These are phyloP conservation scores for Combretum micranthum DNA, from an alignment of 345 rosid genomes.

Conservation along the genomic window DNA sequence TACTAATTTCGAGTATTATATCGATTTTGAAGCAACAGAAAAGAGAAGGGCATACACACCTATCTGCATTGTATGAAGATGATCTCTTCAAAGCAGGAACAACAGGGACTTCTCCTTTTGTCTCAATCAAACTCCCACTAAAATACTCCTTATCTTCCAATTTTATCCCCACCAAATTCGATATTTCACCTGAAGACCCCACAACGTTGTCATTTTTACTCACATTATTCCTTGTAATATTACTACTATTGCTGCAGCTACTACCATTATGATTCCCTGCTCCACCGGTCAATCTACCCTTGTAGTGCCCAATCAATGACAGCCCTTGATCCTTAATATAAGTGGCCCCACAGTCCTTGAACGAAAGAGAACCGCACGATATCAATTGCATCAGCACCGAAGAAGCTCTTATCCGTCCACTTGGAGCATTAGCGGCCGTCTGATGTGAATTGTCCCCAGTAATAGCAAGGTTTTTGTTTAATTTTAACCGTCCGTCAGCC, in stretches of 20 bases:
- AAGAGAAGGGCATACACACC: slow-evolving; percentile 26
- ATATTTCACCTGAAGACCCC: slow-evolving; percentile 27
- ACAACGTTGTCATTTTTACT: too few species aligned
- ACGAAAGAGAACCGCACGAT: slow-evolving; percentile 84
- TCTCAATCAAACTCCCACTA: slow-evolving; percentile 92
- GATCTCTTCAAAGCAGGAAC: slow-evolving; percentile 62
- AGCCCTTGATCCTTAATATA: slow-evolving; percentile 57
- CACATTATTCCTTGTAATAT: too few species aligned
- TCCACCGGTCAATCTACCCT: slow-evolving; percentile 45
- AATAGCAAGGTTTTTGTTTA: slow-evolving; percentile 18
- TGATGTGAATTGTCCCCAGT: slow-evolving; percentile 29
- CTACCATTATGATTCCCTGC: slow-evolving; percentile 17
- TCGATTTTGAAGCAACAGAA: neutral
- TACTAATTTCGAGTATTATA: too few species aligned
- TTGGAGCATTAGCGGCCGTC: slow-evolving; percentile 35
- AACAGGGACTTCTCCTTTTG: slow-evolving; percentile 24
- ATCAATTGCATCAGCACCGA: slow-evolving; percentile 88
- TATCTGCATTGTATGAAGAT: slow-evolving; percentile 72
- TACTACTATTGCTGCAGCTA: slow-evolving; percentile 2
- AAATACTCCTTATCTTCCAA: slow-evolving; percentile 85
- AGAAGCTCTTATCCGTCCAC: slow-evolving; percentile 69
- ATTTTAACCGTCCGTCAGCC: slow-evolving; percentile 58
- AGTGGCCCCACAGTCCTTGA: slow-evolving; percentile 61
- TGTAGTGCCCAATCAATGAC: slow-evolving; percentile 42
- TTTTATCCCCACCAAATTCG: slow-evolving; percentile 37